Conservation (phyloP, 179 eudicot species). For the Vitellaria paradoxa region DNA sequence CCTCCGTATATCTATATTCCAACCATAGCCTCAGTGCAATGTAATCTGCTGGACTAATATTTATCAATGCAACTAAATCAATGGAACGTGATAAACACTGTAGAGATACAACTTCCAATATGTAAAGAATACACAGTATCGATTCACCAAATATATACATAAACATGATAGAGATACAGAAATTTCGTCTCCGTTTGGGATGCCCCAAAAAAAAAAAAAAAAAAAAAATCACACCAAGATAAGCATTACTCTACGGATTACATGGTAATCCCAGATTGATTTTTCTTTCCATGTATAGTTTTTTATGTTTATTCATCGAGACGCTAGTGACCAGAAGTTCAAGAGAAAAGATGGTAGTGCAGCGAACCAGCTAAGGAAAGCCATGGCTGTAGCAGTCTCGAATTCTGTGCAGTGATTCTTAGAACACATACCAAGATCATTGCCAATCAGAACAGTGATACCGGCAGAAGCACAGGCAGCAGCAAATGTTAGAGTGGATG, state of each 20-base stretch:
- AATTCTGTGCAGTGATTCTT: conserved; percentile 31
- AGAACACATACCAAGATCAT: conserved; percentile 27
- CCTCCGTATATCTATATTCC: no score
- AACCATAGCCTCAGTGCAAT: no score
- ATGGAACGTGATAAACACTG: no score
- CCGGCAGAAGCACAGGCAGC: conserved; percentile 39
- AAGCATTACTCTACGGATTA: no score
- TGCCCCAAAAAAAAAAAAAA: background rate
- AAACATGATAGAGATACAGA: background rate
- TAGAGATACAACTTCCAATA: background rate
- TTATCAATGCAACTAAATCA: background rate
- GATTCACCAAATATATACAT: background rate
- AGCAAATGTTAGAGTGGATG: conserved; percentile 40
- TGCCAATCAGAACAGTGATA: conserved; percentile 36
- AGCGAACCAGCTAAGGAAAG: conserved; percentile 38
- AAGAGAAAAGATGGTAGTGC: conserved; percentile 25
- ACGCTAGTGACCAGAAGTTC: conserved; percentile 39
- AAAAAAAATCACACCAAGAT: conserved; percentile 4
- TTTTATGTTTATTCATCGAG: conserved; percentile 13
- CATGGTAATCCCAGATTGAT: background rate
- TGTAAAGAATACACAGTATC: background rate
- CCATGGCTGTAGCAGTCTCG: conserved; percentile 40
- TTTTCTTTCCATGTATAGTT: background rate
- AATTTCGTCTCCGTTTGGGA: background rate
- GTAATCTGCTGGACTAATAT: no score